Evolutionary conservation across 345 rosid genomes (phyloP).

Genomic region (Hibiscus mutabilis): DNA sequence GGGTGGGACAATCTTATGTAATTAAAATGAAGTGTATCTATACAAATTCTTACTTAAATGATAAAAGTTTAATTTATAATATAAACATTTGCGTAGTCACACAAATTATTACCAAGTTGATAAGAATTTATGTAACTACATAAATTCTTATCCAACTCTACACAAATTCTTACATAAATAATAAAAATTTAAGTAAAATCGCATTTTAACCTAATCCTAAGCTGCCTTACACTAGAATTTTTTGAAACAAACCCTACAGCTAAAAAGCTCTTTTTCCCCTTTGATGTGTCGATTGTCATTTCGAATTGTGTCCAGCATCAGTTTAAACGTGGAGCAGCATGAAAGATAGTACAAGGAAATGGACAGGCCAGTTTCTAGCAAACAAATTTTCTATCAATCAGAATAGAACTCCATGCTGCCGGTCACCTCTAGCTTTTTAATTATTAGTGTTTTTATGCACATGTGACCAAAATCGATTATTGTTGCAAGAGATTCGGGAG

Average conservation of each 20-base stretch:
- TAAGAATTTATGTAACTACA: no score
- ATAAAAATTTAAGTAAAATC: no score
- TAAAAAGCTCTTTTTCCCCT: neutral
- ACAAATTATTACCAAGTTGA: no score
- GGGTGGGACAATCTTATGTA: no score
- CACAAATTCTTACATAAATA: no score
- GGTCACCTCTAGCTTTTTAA: neutral
- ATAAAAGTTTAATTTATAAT: no score
- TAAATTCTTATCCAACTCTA: no score
- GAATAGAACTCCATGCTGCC: neutral
- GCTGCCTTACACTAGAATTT: no score
- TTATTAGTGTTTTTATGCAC: constrained; percentile 7
- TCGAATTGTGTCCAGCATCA: neutral
- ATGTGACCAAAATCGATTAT: neutral
- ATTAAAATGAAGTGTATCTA: no score
- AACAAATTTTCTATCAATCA: neutral
- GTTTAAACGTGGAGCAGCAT: neutral
- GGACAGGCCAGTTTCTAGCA: neutral
- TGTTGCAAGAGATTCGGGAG: neutral
- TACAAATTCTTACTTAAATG: no score
- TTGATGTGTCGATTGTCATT: neutral
- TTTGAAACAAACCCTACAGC: neutral
- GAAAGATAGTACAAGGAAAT: constrained; percentile 6
- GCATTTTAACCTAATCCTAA: no score
- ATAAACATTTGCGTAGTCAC: no score